phyloP scores from a whole-genome alignment of 805 yeast genomes.

The Yarrowia keelungensis region DNA sequence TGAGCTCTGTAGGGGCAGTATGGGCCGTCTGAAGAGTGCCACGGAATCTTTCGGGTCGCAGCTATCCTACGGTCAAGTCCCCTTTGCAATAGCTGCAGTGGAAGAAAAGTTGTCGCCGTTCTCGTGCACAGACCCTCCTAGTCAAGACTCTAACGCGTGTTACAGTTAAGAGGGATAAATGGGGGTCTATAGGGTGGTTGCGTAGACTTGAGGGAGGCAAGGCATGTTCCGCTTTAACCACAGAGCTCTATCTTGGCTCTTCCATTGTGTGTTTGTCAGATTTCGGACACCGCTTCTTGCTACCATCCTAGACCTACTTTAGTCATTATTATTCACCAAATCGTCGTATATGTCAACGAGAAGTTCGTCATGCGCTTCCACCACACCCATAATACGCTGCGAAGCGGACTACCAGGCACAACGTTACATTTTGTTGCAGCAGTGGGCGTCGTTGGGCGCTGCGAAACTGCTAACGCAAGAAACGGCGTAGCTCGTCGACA shows the following conservation, averaged over 20 bases:
- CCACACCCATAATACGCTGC: neutral
- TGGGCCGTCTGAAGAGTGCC: no score
- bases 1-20: no score
- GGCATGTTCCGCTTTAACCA: no score
- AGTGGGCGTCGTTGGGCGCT: neutral
- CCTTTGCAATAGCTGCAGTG: neutral
- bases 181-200: neutral
- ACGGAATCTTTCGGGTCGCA: no score
- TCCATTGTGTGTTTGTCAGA: no score
- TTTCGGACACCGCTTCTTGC: no score
- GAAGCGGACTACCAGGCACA: slow-evolving; percentile 4
- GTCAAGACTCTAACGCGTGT: slow-evolving; percentile 1
- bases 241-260: no score
- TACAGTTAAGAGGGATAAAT: slow-evolving; percentile 25
- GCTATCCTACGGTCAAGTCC: neutral
- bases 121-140: neutral
- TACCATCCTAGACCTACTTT: no score
- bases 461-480: neutral
- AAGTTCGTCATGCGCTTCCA: neutral
- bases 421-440: slow-evolving; percentile 24
- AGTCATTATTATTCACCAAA: no score
- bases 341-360: neutral
- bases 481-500: neutral
- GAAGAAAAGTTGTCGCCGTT: neutral
- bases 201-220: neutral